A percentile compares a stretch with the other conserved stretches of the same genome.
Evolutionary conservation across 352 stramenopile genomes (phyloP).

Genomic region (Phytopythium delawarense): DNA sequence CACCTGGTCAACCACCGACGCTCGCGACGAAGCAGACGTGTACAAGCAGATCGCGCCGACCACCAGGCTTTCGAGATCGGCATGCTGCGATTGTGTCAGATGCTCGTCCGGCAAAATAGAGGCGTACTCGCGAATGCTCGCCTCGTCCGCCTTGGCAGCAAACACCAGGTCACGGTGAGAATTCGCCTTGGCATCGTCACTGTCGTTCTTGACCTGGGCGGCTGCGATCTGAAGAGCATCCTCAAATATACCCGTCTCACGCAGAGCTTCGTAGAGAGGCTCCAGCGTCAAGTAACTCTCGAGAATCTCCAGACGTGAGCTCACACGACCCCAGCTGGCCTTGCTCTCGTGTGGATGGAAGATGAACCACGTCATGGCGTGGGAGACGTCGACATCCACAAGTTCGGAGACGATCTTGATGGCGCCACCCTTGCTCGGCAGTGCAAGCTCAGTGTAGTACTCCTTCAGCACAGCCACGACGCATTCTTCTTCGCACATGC

Average conservation of each 20-base stretch:
- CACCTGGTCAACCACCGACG: slow-evolving; percentile 13
- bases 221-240: neutral
- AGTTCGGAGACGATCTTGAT: slow-evolving; percentile 39
- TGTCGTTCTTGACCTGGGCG: too few relatives aligned
- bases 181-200: neutral
- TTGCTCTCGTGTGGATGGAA: slow-evolving; percentile 41
- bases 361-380: slow-evolving; percentile 71
- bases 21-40: slow-evolving; percentile 13
- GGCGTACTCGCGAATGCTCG: neutral
- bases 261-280: slow-evolving; percentile 37
- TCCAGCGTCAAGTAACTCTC: slow-evolving; percentile 49
- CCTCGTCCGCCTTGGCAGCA: slow-evolving; percentile 2
- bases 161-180: slow-evolving; percentile 6
- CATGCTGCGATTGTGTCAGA: slow-evolving; percentile 25
- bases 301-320: slow-evolving; percentile 22
- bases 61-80: slow-evolving; percentile 22
- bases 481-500: slow-evolving; percentile 56
- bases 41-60: slow-evolving; percentile 18
- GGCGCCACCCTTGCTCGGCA: slow-evolving; percentile 15
- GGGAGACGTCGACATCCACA: slow-evolving; percentile 65
- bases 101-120: slow-evolving; percentile 6
- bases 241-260: slow-evolving; percentile 1
- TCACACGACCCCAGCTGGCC: slow-evolving; percentile 7
- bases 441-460: slow-evolving; percentile 38
- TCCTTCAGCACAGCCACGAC: slow-evolving; percentile 23